Evolutionary conservation across 495 filamentous ascomycete genomes (phyloP), one percentile per base, ranked within the genome.

Genomic region (Penicillium turbatum): DNA sequence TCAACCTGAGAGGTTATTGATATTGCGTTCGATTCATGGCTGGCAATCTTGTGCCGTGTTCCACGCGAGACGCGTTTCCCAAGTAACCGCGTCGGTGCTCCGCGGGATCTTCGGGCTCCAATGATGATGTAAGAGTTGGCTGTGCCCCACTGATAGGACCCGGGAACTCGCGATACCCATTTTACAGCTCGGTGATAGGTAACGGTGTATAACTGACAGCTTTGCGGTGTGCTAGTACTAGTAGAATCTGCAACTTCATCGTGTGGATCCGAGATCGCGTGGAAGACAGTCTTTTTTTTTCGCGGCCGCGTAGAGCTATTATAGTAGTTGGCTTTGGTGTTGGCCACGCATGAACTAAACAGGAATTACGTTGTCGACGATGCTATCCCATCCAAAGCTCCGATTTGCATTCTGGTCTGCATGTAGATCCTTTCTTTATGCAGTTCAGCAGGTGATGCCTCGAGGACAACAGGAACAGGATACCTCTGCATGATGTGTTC

Each of bases 71-170:
- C 61, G 64, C 64, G 64, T 67, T 64, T 64, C 64, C 64, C 43
- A 57, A 67, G 64, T 67, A 67, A 67, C 64, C 64, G 64, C 59
- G 63, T 61, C 50, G 53, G 53, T 38, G 39, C 53, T 62, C 36
- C 57, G 60, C 63, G 38, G 61, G 62, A 64, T 60, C 55, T 24
- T 60, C 61, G 44, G 43, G 51, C 32, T 60, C 42, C 47, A 51
- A 61, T 61, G 55, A 59, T 64, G 57, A 59, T 64, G 55, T 48
- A 55, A 43, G 31, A 17, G 21, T 15, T 43, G 30, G 38, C 3
- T 27, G 41, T 36, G 60, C 58, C 61, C 64, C 61, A 64, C 57
- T 56, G 37, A 55, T 49, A 51, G 49, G 49, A 56, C 26, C 53
- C 57, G 60, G 51, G 46, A 60, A 55, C 54, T 60, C 41, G 46